These are phyloP conservation scores for Populus hybrid DNA, from an alignment of 441 rosid species.

Conservation along the genomic window DNA sequence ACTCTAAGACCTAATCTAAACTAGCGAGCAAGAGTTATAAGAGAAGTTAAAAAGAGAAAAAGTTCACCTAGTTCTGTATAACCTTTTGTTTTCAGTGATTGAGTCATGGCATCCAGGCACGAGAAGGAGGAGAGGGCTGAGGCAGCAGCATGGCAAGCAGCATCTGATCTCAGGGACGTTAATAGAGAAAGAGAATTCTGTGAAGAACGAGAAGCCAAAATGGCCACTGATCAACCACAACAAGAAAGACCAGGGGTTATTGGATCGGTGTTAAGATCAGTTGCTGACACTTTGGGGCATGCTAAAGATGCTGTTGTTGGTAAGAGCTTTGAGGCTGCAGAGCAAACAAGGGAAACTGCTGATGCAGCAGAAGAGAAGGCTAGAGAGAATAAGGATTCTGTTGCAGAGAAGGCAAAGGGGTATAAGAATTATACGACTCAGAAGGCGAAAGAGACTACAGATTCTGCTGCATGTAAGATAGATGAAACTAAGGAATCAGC, in stretches of 20 bases:
- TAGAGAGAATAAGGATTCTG: slow-evolving; percentile 23
- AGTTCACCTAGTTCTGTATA: background rate
- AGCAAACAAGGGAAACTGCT: slow-evolving; percentile 11
- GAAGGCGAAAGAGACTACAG: slow-evolving; percentile 26
- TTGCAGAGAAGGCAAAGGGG: slow-evolving; percentile 18
- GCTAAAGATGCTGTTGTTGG: slow-evolving; percentile 63
- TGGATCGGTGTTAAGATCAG: slow-evolving; percentile 51
- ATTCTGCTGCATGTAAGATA: slow-evolving; percentile 23
- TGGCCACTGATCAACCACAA: slow-evolving; percentile 18
- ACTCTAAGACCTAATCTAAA: too few species aligned
- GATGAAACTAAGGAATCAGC: slow-evolving; percentile 40
- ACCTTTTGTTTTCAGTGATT: too few species aligned
- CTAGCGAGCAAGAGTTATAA: too few species aligned
- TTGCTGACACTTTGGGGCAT: slow-evolving; percentile 49
- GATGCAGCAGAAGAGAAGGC: slow-evolving; percentile 29
- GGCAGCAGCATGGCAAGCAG: slow-evolving; percentile 37
- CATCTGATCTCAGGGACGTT: slow-evolving; percentile 33
- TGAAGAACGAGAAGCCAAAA: slow-evolving; percentile 3
- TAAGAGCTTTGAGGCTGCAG: slow-evolving; percentile 34
- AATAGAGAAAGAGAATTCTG: slow-evolving; percentile 26
- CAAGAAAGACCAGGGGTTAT: slow-evolving; percentile 45
- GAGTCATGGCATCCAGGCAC: slow-evolving; percentile 37
- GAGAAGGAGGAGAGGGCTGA: slow-evolving; percentile 43
- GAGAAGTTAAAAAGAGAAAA: background rate
- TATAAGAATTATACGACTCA: slow-evolving; percentile 6